A percentile compares a stretch with the other conserved stretches of the same genome.
Conservation (phyloP, 1,284 basidiomycete species). For the Trichosporon faecale region DNA sequence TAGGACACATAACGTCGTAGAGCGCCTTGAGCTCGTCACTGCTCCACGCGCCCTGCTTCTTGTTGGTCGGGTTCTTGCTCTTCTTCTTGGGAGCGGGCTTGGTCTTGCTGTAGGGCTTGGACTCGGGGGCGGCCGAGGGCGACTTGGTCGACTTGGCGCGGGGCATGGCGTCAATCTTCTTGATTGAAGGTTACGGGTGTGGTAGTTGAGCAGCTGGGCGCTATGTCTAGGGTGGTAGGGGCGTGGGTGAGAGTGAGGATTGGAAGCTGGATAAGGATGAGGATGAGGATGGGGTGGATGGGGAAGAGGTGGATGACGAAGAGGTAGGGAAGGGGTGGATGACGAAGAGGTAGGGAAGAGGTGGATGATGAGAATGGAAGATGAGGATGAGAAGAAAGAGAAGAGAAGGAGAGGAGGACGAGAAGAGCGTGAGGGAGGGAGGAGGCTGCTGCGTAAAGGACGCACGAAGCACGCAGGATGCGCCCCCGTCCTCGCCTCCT, state of each 20-base stretch:
- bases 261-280: neutral
- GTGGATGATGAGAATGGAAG: constrained; percentile 51
- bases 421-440: neutral
- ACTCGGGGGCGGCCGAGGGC: neutral
- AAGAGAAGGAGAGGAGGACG: neutral
- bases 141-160: neutral
- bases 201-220: no score
- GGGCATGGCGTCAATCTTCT: constrained; percentile 3
- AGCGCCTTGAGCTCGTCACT: constrained; percentile 32
- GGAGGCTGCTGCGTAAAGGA: neutral
- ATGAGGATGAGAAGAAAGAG: neutral
- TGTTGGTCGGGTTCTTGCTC: constrained; percentile 16
- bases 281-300: neutral
- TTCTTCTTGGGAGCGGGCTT: constrained; percentile 13
- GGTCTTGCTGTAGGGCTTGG: constrained; percentile 5
- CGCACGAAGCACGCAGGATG: no score
- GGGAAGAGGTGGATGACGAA: neutral
- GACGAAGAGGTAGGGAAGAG: constrained; percentile 7
- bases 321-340: neutral
- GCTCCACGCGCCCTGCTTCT: constrained; percentile 32
- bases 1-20: constrained; percentile 34
- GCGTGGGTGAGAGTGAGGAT: neutral
- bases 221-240: no score
- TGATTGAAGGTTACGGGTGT: neutral
- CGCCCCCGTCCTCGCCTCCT: neutral